Evolutionary conservation across 768 basidiomycete species (phyloP).

Genomic region (Xanthoconium purpureum): DNA sequence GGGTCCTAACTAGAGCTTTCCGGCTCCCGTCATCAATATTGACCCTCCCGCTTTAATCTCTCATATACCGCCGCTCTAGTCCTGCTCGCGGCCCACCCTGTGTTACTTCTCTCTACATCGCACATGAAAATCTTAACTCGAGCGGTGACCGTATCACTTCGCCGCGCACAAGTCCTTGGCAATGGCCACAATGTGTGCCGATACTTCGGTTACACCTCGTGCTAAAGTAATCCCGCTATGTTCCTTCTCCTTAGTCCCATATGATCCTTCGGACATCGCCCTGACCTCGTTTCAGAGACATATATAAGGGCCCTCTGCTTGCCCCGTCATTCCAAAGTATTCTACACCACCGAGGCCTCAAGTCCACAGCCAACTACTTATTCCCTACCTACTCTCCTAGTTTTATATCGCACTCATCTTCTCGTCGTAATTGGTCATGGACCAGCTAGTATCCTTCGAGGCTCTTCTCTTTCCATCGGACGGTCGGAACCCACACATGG

Average conservation of each 20-base stretch:
- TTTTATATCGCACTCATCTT: conserved; percentile 15
- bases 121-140: conserved; percentile 16
- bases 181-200: conserved; percentile 11
- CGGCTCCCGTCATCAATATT: too few species aligned
- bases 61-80: conserved; percentile 1
- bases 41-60: conserved; percentile 2
- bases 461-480: conserved; percentile 79
- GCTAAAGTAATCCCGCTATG: conserved; percentile 28
- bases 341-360: conserved; percentile 20
- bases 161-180: conserved; percentile 2
- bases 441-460: conserved; percentile 59
- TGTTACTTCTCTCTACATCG: conserved; percentile 7
- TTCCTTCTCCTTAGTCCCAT: conserved; percentile 24
- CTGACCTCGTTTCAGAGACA: conserved; percentile 40
- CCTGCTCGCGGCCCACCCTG: not conserved
- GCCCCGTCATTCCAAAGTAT: conserved; percentile 17
- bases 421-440: conserved; percentile 44
- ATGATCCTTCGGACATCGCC: conserved; percentile 28
- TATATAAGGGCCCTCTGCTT: conserved; percentile 27
- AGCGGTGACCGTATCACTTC: not conserved
- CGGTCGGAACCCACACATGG: conserved; percentile 68
- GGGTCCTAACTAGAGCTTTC: not conserved
- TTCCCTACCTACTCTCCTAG: conserved; percentile 19
- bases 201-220: conserved; percentile 35
- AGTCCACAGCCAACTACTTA: conserved; percentile 15